Evolutionary conservation across 345 rosid species (phyloP), one percentile per base, ranked within the genome.

Genomic region (Salix arbutifolia): DNA sequence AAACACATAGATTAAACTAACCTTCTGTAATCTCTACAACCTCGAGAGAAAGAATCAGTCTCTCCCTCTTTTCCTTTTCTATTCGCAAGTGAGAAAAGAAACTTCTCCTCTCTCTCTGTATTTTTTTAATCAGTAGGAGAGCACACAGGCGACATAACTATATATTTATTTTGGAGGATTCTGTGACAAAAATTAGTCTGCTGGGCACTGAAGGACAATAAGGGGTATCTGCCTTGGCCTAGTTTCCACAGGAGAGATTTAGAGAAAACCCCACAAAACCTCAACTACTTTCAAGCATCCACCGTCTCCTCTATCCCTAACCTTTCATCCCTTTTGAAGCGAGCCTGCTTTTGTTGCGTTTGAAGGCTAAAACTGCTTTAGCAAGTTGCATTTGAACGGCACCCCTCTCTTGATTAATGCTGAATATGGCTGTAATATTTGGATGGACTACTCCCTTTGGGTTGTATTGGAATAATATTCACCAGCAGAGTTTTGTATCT

Each of bases 321-420:
- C 42, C 88, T 88, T 91, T 90, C 90, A 62, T 86, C 82, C 81
- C 95, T 91, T 92, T 91, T 88, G 84, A 92, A 89, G 89, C 48
- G 38, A 46, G 38, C 65, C 70, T 73, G 74, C 75, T 72, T 77
- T 77, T 33, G 25, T 66, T 48, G 76, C 64, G 31, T 77, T 69
- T 40, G 44, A 38, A 19, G 31, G 44, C 71, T 66, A 19, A 71
- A 79, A 35, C 80, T 69, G 48, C 74, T 23, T 72, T 78, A 79
- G 65, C 87, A n/a, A 69, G 1, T 82, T 80, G 44, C 78, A 42
- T 77, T 86, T 82, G 85, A 83, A 84, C 77, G 37, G 65, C 12
- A 75, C 74, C 67, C 65, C 16, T 69, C 81, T 84, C 67, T 78
- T 81, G 74, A 26, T 81, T 77, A 72, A 11, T 67, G 80, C 60